Evolutionary conservation across 108 stramenopile species (phyloP).

Genomic region (Epipyxis sp.): DNA sequence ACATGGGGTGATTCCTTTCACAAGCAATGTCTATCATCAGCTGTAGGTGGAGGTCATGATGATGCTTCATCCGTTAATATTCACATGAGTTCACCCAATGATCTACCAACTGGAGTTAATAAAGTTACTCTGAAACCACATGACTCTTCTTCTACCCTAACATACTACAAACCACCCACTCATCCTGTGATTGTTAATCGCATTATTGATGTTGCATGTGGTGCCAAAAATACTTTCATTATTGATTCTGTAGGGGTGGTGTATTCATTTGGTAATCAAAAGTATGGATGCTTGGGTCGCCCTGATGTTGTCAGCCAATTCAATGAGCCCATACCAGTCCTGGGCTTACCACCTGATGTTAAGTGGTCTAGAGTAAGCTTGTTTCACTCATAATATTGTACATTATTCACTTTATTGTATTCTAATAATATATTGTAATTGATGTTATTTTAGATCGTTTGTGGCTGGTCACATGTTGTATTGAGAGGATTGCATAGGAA

Average conservation of each 20-base stretch:
- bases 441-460: no score
- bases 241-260: conserved; percentile 7
- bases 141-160: no score
- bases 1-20: background rate
- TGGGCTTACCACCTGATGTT: background rate
- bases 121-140: no score
- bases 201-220: conserved; percentile 20
- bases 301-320: background rate
- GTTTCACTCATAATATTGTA: no score
- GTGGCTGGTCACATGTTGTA: conserved; percentile 14
- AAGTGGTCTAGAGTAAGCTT: background rate
- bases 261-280: background rate
- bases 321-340: no score
- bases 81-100: no score
- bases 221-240: background rate
- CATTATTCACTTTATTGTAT: no score
- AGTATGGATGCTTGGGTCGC: background rate
- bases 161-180: background rate
- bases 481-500: background rate
- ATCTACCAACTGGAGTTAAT: no score
- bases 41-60: no score
- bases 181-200: background rate
- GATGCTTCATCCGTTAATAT: no score
- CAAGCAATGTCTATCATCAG: no score
- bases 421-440: no score